Evolutionary conservation across 2,329 filamentous ascomycete species (phyloP), one percentile per base, ranked within the genome.

Genomic region (Fusarium sacchari): DNA sequence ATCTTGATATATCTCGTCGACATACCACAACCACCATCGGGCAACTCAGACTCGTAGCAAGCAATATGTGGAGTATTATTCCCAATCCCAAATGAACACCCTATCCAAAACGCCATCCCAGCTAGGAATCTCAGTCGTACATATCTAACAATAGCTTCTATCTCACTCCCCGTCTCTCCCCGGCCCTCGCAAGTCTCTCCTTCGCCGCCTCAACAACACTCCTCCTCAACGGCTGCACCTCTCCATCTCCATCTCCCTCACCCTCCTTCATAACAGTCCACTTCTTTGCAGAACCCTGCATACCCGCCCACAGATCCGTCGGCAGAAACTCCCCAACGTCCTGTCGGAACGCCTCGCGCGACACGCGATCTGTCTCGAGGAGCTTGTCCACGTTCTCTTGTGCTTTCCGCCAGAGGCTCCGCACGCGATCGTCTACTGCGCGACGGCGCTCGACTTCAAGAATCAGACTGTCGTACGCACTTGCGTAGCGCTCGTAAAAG

Each of bases 261-360:
- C 60, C 72, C 13, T 80, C 79, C 1, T 83, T 81, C 5, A 86
- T 80, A 6, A 90, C 82, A 42, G 86, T 84, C 85, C 86, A 89
- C 61, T 82, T 85, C 67, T 82, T 85, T 74, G 88, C 88, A 32
- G 86, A 87, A n/a, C 84, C 87, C 71, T 88, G 89, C 81, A 96
- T 88, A 2, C 92, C 93, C 0, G 91, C 91, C 94, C 95, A 98
- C 28, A 98, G 89, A 80, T 98, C 95, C 0, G 92, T 91, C 0
- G 96, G 96, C 17, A 99, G 83, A 79, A 91, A 97, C 72, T 97
- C 94, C 13, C 95, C 95, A 18, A 96, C 92, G 47, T 97, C 93
- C 34, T 91, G 87, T 39, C 93, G 89, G 81, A 99, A 98, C 1
- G 88, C 85, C 72, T 97, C 93, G 42, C 96, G 88, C 71, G 94